Evolutionary conservation across 768 basidiomycete genomes (phyloP).

Genomic region (Xanthoconium stramineum): DNA sequence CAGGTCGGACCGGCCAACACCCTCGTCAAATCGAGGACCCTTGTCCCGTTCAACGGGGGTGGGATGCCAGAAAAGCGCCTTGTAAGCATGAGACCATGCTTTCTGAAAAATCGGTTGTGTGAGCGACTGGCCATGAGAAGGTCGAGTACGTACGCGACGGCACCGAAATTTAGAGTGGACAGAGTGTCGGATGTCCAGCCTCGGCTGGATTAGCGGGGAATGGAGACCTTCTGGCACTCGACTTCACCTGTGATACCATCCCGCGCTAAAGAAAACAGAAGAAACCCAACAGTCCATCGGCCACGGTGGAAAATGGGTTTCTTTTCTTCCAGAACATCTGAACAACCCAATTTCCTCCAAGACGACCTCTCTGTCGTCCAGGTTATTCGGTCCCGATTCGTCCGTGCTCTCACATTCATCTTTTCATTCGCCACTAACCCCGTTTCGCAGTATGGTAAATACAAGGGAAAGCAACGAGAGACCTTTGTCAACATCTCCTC

Average conservation of each 20-base stretch:
- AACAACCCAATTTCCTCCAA: slow-evolving; percentile 17
- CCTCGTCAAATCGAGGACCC: slow-evolving; percentile 85
- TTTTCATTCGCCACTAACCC: slow-evolving; percentile 6
- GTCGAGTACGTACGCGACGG: slow-evolving; percentile 2
- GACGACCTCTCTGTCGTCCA: slow-evolving; percentile 49
- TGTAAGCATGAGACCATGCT: neutral
- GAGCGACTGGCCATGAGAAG: neutral
- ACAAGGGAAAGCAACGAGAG: slow-evolving; percentile 57
- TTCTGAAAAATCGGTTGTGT: slow-evolving; percentile 11
- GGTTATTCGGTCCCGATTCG: slow-evolving; percentile 61
- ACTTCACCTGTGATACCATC: slow-evolving; percentile 10
- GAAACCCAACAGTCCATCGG: neutral
- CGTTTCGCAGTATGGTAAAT: slow-evolving; percentile 47
- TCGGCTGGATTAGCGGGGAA: slow-evolving; percentile 9
- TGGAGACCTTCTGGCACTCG: slow-evolving; percentile 23
- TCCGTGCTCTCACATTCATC: slow-evolving; percentile 35
- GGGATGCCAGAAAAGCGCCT: slow-evolving; percentile 48
- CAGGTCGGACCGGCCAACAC: slow-evolving; percentile 89
- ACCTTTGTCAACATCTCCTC: slow-evolving; percentile 30
- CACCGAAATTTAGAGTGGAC: slow-evolving; percentile 12
- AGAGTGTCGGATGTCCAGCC: slow-evolving; percentile 28
- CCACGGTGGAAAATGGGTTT: slow-evolving; percentile 28
- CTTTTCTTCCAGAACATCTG: slow-evolving; percentile 26
- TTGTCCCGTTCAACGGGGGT: slow-evolving; percentile 76
- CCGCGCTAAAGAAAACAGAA: neutral